phyloP scores from a whole-genome alignment of 2,329 filamentous ascomycete genomes.

The Pezicula radicicola region DNA sequence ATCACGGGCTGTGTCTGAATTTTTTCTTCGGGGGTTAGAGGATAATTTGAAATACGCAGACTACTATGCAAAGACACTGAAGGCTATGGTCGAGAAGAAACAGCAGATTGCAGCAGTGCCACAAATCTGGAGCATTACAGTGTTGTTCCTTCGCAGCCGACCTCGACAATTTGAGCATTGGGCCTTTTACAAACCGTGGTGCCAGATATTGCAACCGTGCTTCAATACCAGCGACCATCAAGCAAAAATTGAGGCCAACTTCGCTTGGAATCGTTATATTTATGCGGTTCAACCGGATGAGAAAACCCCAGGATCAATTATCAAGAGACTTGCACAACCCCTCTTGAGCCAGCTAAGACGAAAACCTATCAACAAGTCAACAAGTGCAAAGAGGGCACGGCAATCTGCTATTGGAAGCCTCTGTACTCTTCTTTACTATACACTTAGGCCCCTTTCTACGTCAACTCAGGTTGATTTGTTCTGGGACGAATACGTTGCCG shows the following conservation, averaged over 20 bases:
- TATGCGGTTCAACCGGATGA: slow-evolving; percentile 68
- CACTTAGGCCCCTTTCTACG: slow-evolving; percentile 68
- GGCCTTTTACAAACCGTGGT: slow-evolving; percentile 71
- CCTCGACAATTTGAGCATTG: slow-evolving; percentile 60
- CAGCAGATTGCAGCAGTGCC: slow-evolving; percentile 67
- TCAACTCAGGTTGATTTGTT: slow-evolving; percentile 66
- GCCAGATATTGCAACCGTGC: slow-evolving; percentile 75
- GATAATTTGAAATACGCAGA: slow-evolving; percentile 55
- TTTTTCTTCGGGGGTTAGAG: slow-evolving; percentile 53
- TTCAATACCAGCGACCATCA: slow-evolving; percentile 75
- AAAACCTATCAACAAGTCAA: slow-evolving; percentile 53
- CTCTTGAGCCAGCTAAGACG: slow-evolving; percentile 67
- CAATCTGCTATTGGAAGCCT: slow-evolving; percentile 64
- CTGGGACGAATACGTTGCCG: slow-evolving; percentile 74
- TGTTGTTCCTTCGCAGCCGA: slow-evolving; percentile 69
- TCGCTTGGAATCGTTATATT: slow-evolving; percentile 83
- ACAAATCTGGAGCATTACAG: slow-evolving; percentile 82
- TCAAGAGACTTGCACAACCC: slow-evolving; percentile 65
- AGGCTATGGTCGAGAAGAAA: slow-evolving; percentile 63
- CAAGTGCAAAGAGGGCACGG: slow-evolving; percentile 50
- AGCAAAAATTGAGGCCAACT: slow-evolving; percentile 73
- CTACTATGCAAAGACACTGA: slow-evolving; percentile 65
- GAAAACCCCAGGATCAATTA: slow-evolving; percentile 48
- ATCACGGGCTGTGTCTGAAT: slow-evolving; percentile 62
- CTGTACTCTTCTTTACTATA: slow-evolving; percentile 79